These are phyloP conservation scores for Cyberlindnera euphorbiiphila DNA, from an alignment of 805 yeast species.

Conservation along the genomic window DNA sequence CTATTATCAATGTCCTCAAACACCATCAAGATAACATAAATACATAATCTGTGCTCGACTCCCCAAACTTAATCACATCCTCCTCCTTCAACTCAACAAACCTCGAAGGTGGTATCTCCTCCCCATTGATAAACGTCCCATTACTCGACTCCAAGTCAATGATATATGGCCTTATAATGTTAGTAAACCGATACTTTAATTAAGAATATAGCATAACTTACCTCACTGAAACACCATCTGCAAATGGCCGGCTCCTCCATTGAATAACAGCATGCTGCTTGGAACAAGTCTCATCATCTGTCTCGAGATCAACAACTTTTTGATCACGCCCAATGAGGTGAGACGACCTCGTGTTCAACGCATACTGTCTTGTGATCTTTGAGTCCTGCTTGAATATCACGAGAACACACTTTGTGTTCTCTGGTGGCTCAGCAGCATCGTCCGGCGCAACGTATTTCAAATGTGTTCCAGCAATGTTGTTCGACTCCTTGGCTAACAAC, in stretches of 20 bases:
- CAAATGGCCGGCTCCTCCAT: slow-evolving; percentile 29
- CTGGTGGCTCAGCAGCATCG: slow-evolving; percentile 32
- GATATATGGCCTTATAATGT: slow-evolving; percentile 31
- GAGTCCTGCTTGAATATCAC: slow-evolving; percentile 30
- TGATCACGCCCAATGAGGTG: slow-evolving; percentile 37
- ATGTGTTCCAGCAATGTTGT: slow-evolving; percentile 33
- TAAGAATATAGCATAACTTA: neutral
- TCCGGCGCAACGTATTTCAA: slow-evolving; percentile 37
- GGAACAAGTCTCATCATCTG: slow-evolving; percentile 36
- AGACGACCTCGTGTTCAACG: slow-evolving; percentile 27
- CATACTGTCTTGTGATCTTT: slow-evolving; percentile 23
- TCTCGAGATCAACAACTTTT: slow-evolving; percentile 34
- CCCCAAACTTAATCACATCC: slow-evolving; percentile 41
- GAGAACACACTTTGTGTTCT: slow-evolving; percentile 26
- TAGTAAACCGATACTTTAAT: too few relatives aligned
- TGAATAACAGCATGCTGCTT: slow-evolving; percentile 50
- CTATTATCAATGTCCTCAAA: too few relatives aligned
- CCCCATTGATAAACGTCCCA: slow-evolving; percentile 42
- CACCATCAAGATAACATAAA: slow-evolving; percentile 17
- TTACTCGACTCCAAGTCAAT: slow-evolving; percentile 46
- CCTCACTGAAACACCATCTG: neutral
- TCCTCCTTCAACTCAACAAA: slow-evolving; percentile 39
- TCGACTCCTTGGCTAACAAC: slow-evolving; percentile 37
- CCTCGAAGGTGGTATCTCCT: slow-evolving; percentile 35
- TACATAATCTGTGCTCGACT: slow-evolving; percentile 30